phyloP scores from a whole-genome alignment of 345 rosid genomes.

The Cardamine resedifolia region DNA sequence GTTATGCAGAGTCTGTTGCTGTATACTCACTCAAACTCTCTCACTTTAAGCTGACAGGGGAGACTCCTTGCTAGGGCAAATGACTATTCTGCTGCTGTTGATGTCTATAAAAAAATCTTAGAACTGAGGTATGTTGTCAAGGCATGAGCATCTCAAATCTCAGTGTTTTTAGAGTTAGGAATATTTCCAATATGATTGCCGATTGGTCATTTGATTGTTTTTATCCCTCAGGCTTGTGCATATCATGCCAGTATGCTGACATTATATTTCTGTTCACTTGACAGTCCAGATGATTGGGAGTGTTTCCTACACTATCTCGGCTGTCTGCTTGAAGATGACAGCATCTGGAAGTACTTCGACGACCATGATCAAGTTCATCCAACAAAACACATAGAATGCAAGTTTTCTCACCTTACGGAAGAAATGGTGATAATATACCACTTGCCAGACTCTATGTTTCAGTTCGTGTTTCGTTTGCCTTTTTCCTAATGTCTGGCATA shows the following conservation, averaged over 20 bases:
- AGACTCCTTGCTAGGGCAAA: slow-evolving; percentile 49
- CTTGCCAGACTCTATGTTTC: slow-evolving; percentile 18
- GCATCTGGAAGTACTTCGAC: slow-evolving; percentile 54
- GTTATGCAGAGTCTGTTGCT: slow-evolving; percentile 1
- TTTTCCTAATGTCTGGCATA: slow-evolving; percentile 12
- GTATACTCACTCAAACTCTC: slow-evolving; percentile 32
- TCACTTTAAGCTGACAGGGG: slow-evolving; percentile 99
- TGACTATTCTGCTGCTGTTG: slow-evolving; percentile 65
- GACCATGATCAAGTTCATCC: slow-evolving; percentile 48
- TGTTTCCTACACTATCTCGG: slow-evolving; percentile 86
- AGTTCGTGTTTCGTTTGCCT: slow-evolving; percentile 1
- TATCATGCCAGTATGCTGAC: slow-evolving; percentile 33
- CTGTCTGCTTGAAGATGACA: slow-evolving; percentile 87
- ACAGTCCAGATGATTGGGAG: slow-evolving; percentile 99
- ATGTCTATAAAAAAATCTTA: slow-evolving; percentile 66
- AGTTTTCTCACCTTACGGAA: slow-evolving; percentile 62
- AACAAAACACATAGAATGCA: slow-evolving; percentile 51
- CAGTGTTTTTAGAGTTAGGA: background rate
- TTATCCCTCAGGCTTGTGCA: slow-evolving; percentile 6
- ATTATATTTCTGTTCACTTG: slow-evolving; percentile 41
- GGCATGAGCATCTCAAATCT: background rate
- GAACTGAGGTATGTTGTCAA: slow-evolving; percentile 64
- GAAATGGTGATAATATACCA: slow-evolving; percentile 59
- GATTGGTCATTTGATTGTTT: background rate
- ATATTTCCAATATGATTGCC: background rate